These are phyloP conservation scores for Corymbia calophylla DNA, from an alignment of 441 rosid species.

Conservation along the genomic window DNA sequence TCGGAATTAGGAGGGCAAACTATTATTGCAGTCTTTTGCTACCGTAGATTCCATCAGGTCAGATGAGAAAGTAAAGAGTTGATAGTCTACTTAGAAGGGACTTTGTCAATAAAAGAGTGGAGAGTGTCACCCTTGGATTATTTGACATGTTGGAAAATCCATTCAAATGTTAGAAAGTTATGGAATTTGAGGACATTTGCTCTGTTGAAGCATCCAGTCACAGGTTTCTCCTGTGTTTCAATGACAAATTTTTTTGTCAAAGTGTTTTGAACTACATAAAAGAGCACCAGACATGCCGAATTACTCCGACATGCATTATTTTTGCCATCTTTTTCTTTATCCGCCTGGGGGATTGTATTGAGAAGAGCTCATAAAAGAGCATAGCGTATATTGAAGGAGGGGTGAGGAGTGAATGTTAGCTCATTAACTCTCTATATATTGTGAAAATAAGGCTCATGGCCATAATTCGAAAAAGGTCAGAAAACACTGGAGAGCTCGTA, in stretches of 20 bases:
- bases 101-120: too few relatives aligned
- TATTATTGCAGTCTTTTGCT: neutral
- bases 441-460: neutral
- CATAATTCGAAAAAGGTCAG: neutral
- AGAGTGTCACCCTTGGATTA: neutral
- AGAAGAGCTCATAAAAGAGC: neutral
- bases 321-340: neutral
- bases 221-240: neutral
- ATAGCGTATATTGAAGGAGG: neutral
- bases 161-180: neutral
- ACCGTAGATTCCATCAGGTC: neutral
- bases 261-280: neutral
- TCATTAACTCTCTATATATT: neutral
- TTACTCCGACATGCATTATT: neutral
- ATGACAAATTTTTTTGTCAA: neutral
- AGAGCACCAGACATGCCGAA: neutral
- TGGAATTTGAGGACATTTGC: neutral
- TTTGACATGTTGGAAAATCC: neutral
- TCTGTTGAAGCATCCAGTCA: neutral
- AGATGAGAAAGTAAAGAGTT: neutral
- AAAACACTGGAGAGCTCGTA: neutral
- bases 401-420: neutral
- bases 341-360: neutral
- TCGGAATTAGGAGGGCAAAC: neutral
- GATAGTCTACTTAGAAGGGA: neutral